Base-by-base conservation (phyloP, 768 basidiomycete genomes). In the Phlebiopsis flavidoalba region DNA sequence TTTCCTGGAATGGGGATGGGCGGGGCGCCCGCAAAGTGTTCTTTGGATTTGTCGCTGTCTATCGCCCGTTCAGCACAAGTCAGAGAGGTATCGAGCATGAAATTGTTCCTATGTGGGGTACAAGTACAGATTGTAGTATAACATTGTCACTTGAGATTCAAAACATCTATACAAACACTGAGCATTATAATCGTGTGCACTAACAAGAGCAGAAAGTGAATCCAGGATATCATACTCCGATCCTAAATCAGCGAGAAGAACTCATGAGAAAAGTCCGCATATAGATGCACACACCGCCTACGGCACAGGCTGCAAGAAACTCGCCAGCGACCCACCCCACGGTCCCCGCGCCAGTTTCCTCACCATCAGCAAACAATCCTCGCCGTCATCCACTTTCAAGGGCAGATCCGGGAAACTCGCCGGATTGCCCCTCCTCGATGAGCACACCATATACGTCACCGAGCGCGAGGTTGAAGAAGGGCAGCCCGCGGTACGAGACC, bases 241-340 rank as follows among this genome's bases (percentile, higher is more conserved):
- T 31, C 26, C 26, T 31, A 31, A 31, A 31, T 31, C 26, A 31
- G 26, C 26, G 6, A 31, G 26, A n/a, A 6, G 26, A 31, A 31
- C 26, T 31, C 26, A 31, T 31, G 26, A 31, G 6, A 31, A 31
- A 31, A 6, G 26, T 31, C 26, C 26, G 26, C 26, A 31, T 31
- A 6, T 31, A 31, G 26, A 31, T 31, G 40, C 40, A 3, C 17
- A 43, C 40, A 43, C 17, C 3, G 40, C 17, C 40, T 43, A 43
- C 40, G 40, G 40, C 3, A 43, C 40, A 17, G 88, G 88, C 26
- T 86, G 78, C 70, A 93, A 71, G 73, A 91, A 93, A 70, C 91
- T 92, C 37, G 91, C 91, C 63, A 93, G 71, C 3, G 87, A 86
- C 91, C 91, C 93, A 0, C 91, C 91, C 17, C 92, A 79, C 10